Evolutionary conservation across 106 monocot species (phyloP), one percentile per base, ranked within the genome.

Genomic region (Hemerocallis citrina): DNA sequence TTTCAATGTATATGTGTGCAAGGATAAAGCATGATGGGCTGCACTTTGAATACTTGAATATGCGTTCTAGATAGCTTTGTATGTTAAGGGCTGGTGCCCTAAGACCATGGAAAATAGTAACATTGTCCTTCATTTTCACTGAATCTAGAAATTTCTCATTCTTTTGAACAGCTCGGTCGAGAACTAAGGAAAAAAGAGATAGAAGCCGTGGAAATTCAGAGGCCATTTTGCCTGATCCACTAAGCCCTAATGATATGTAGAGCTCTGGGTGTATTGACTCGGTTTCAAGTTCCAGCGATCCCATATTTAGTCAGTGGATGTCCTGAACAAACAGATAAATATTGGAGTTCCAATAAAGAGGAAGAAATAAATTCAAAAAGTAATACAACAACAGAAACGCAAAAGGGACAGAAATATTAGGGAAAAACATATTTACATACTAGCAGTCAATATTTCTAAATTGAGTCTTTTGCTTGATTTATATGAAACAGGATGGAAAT

Each of bases 1-100:
- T 75, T 51, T 89, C 85, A 8, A 89, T 74, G 61, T 89, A 89
- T 30, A 89, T 68, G 6, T 79, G 70, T 13, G 78, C 85, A 51
- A 89, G 69, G 20, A 85, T 64, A 65, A 89, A 89, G 69, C 89
- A 89, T 4, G 85, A 85, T 6, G 85, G 84, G 55, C 89, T 89
- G 63, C 89, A 89, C 60, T 74, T 75, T 36, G 89, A 65, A 41
- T 89, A 89, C 70, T 79, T 89, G 66, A 75, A 85, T 25, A 89
- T 85, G 34, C 89, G 84, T 44, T 85, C 81, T 16, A 74, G 55
- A 43, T 89, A 89, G 22, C 33, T 39, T 23, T 61, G 54, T 34
- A 89, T 85, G 56, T 64, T 70, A 16, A 89, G 69, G 29, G 51
- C 66, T 11, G 89, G 89, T 22, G 57, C 75, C 68, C 76, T 81